Conservation (phyloP, 306 rosid species). For the Castanopsis chinensis region DNA sequence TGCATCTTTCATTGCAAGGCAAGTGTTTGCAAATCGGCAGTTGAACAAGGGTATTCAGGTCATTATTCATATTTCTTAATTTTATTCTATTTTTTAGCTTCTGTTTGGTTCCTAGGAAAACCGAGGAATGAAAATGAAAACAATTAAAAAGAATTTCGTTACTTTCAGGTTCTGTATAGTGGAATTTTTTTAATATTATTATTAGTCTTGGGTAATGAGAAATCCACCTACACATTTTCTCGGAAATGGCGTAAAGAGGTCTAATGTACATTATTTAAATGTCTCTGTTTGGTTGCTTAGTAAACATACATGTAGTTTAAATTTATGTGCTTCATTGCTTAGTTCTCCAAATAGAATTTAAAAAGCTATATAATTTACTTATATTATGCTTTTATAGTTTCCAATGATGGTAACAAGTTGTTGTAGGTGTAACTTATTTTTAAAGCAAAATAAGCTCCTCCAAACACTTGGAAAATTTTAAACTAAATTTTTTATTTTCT, state of each 20-base stretch:
- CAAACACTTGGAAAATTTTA: not conserved
- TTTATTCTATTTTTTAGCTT: not conserved
- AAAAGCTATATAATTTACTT: not conserved
- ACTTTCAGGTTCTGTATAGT: not conserved
- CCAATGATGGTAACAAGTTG: not conserved
- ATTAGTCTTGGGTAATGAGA: no score
- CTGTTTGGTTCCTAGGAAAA: conserved; percentile 2
- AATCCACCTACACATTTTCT: no score
- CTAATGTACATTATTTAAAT: no score
- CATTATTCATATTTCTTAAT: not conserved
- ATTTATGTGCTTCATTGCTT: no score
- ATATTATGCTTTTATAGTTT: not conserved
- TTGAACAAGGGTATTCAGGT: conserved; percentile 51
- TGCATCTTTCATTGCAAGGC: no score
- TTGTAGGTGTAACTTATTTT: no score
- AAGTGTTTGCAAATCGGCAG: no score
- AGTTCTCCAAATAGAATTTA: not conserved
- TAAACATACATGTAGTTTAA: not conserved
- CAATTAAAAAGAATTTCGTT: not conserved
- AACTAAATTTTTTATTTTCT: not conserved
- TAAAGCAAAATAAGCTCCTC: no score
- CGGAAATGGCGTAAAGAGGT: no score
- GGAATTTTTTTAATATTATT: not conserved
- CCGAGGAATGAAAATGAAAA: not conserved
- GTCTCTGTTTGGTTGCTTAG: not conserved